A percentile compares a stretch with the other conserved stretches of the same genome.
phyloP scores from a whole-genome alignment of 192 early-diverging fungal species.

The Coemansia sp. region DNA sequence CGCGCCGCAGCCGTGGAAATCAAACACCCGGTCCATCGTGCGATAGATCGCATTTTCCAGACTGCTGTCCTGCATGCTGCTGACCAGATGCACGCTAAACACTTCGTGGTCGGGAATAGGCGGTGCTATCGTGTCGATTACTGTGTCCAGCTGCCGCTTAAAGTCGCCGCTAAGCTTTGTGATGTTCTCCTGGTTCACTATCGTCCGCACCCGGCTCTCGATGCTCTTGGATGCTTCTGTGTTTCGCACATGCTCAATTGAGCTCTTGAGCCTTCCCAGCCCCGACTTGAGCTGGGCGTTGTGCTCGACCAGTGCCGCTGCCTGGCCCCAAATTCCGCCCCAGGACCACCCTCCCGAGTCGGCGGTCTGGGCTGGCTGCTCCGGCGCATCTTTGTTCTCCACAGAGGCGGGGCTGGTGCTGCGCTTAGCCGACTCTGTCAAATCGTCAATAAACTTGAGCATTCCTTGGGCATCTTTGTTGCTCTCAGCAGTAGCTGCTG shows the following conservation, averaged over 20 bases:
- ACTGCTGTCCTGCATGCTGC: slow-evolving; percentile 28
- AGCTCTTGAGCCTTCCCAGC: slow-evolving; percentile 42
- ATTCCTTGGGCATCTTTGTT: slow-evolving; percentile 33
- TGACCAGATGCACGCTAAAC: slow-evolving; percentile 41
- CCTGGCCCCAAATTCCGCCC: slow-evolving; percentile 52
- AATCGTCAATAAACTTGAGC: slow-evolving; percentile 50
- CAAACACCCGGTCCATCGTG: slow-evolving; percentile 51
- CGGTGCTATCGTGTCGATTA: slow-evolving; percentile 54
- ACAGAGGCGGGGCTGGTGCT: slow-evolving; percentile 12
- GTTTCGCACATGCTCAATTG: slow-evolving; percentile 42
- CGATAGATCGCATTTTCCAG: slow-evolving; percentile 47
- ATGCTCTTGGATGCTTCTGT: slow-evolving; percentile 35
- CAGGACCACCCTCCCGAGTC: slow-evolving; percentile 43
- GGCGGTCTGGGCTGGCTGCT: neutral
- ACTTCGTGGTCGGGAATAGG: slow-evolving; percentile 52
- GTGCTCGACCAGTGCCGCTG: slow-evolving; percentile 46
- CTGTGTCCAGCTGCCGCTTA: slow-evolving; percentile 42
- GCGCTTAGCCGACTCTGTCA: slow-evolving; percentile 52
- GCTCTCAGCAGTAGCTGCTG: slow-evolving; percentile 12
- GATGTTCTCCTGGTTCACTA: slow-evolving; percentile 43
- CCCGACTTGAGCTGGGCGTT: slow-evolving; percentile 45
- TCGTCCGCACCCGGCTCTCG: slow-evolving; percentile 35
- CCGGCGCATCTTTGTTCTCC: neutral
- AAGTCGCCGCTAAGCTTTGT: slow-evolving; percentile 41
- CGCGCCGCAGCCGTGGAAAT: slow-evolving; percentile 45